Percentiles rank a stretch among this genome's conserved stretches.
phyloP scores from a whole-genome alignment of 768 basidiomycete species.

The Pholiota molesta region DNA sequence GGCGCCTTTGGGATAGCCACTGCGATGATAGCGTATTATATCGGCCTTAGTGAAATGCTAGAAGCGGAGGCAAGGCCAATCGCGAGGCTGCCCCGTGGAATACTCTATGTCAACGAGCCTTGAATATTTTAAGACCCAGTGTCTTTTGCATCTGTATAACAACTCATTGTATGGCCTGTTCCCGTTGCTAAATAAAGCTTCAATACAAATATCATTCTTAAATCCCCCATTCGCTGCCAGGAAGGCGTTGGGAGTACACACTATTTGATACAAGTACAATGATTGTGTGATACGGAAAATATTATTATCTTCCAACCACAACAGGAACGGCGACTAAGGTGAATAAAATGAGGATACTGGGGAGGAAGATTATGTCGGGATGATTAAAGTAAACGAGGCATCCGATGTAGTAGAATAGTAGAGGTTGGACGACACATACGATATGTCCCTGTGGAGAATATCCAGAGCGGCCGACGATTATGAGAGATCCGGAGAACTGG shows the following conservation, averaged over 20 bases:
- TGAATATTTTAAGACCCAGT: background rate
- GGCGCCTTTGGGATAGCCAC: constrained; percentile 44
- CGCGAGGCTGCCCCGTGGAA: constrained; percentile 40
- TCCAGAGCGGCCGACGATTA: background rate
- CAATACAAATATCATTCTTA: too few species aligned
- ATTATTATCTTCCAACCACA: background rate
- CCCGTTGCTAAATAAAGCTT: too few species aligned
- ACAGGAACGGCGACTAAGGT: background rate
- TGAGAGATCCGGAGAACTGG: background rate
- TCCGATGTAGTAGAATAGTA: background rate
- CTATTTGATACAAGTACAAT: background rate
- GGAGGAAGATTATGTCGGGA: background rate
- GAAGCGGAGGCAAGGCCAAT: constrained; percentile 37
- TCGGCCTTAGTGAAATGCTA: constrained; percentile 43
- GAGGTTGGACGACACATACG: background rate
- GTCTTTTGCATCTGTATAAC: background rate
- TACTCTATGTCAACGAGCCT: constrained; percentile 16
- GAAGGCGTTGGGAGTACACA: too few species aligned
- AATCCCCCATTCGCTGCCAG: too few species aligned
- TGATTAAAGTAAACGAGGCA: background rate
- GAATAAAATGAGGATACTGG: background rate
- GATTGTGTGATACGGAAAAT: background rate
- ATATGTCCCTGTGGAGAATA: background rate
- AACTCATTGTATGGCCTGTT: background rate
- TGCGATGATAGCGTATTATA: constrained; percentile 48